Conservation (phyloP, 352 stramenopile species). For the Plasmopara halstedii region DNA sequence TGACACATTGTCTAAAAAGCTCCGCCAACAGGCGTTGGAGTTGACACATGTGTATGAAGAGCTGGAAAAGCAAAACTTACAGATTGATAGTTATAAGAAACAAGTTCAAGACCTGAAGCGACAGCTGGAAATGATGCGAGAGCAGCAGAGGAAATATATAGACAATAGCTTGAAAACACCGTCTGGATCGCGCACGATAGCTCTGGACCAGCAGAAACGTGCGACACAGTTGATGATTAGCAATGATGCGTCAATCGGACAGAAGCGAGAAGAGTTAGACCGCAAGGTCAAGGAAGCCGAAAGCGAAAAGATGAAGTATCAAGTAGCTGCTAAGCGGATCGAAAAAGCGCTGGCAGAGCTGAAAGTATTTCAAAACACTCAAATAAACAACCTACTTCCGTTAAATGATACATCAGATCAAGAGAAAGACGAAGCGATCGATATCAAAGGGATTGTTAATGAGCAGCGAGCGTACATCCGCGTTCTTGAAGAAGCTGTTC, state of each 20-base stretch:
- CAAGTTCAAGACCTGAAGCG: conserved; percentile 37
- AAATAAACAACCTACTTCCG: conserved; percentile 10
- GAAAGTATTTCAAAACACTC: conserved; percentile 28
- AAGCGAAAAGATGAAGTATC: conserved; percentile 31
- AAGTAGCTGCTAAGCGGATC: conserved; percentile 27
- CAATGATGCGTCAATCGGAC: conserved; percentile 16
- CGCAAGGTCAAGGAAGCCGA: conserved; percentile 36
- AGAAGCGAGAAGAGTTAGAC: conserved; percentile 22
- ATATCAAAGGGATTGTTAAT: conserved; percentile 6
- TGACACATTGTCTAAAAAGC: conserved; percentile 64
- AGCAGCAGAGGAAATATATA: conserved; percentile 13
- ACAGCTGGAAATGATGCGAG: conserved; percentile 33
- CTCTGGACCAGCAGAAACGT: conserved; percentile 17
- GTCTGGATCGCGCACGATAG: not conserved
- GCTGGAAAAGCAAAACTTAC: conserved; percentile 46
- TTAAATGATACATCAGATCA: not conserved
- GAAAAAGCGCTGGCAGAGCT: conserved; percentile 32
- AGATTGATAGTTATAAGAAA: conserved; percentile 27
- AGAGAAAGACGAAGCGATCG: not conserved
- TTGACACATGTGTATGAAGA: conserved; percentile 66
- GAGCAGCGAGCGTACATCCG: conserved; percentile 67
- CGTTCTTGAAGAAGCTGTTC: conserved; percentile 67
- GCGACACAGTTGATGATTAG: conserved; percentile 23
- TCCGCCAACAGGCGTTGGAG: conserved; percentile 59
- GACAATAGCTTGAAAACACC: conserved; percentile 1